These are phyloP conservation scores for Westerdykella ornata DNA, from an alignment of 2,329 filamentous ascomycete genomes.

Conservation along the genomic window DNA sequence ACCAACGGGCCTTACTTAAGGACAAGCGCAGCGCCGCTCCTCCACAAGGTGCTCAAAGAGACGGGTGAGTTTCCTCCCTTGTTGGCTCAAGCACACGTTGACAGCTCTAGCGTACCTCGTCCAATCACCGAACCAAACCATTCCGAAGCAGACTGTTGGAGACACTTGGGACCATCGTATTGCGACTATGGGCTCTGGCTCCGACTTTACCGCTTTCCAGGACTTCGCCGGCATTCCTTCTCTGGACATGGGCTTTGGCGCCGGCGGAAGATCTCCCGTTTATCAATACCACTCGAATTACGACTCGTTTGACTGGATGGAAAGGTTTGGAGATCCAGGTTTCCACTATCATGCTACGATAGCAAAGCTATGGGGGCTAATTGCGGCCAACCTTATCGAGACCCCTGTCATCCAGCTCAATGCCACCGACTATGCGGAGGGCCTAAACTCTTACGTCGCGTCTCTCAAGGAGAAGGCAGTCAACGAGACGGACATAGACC, in stretches of 20 bases:
- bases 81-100: constrained; percentile 5
- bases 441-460: constrained; percentile 39
- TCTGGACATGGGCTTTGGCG: constrained; percentile 44
- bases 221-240: constrained; percentile 47
- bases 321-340: constrained; percentile 61
- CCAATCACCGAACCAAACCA: constrained; percentile 61
- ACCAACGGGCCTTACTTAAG: constrained; percentile 58
- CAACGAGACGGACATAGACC: constrained; percentile 11
- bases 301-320: constrained; percentile 80
- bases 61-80: constrained; percentile 39
- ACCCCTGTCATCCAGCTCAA: constrained; percentile 44
- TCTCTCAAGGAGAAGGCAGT: constrained; percentile 35
- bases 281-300: constrained; percentile 82
- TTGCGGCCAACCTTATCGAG: constrained; percentile 44
- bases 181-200: constrained; percentile 49
- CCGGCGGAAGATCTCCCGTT: constrained; percentile 41
- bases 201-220: constrained; percentile 49
- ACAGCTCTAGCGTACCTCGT: constrained; percentile 24
- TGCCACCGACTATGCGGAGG: constrained; percentile 42
- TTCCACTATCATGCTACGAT: constrained; percentile 53
- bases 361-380: constrained; percentile 41
- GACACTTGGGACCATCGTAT: constrained; percentile 55
- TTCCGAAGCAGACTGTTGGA: constrained; percentile 60
- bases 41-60: constrained; percentile 66
- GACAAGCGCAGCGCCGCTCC: constrained; percentile 63